These are phyloP conservation scores for Cryptococcus jaspeensis DNA, from an alignment of 1,284 basidiomycete species.

Conservation along the genomic window DNA sequence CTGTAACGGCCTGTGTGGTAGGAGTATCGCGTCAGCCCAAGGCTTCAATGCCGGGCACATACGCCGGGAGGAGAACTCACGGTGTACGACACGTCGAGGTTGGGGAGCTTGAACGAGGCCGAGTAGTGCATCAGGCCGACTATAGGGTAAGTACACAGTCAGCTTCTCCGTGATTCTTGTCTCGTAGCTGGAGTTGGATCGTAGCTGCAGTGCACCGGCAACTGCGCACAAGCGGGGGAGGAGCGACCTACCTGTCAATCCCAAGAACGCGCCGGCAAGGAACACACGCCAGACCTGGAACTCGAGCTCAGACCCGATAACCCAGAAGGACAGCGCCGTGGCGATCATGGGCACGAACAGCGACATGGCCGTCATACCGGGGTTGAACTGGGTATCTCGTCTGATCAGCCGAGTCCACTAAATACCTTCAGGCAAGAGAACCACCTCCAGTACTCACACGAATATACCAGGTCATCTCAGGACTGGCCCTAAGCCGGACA, in stretches of 20 bases:
- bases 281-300: conserved; percentile 50
- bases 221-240: not conserved
- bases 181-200: too few relatives aligned
- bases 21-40: not conserved
- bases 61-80: conserved; percentile 10
- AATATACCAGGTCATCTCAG: conserved; percentile 50
- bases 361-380: conserved; percentile 55
- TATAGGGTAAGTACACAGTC: conserved; percentile 12
- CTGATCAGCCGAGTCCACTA: not conserved
- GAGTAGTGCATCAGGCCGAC: conserved; percentile 55
- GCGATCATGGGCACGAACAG: conserved; percentile 55
- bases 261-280: conserved; percentile 67
- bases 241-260: conserved; percentile 68
- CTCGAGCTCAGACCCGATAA: conserved; percentile 52
- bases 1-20: conserved; percentile 37
- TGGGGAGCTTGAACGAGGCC: conserved; percentile 52
- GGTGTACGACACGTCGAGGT: conserved; percentile 37
- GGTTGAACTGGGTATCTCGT: conserved; percentile 44
- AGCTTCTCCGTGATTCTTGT: too few relatives aligned
- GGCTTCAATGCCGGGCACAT: not conserved
- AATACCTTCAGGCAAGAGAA: not conserved
- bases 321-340: conserved; percentile 53
- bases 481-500: conserved; percentile 49
- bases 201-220: not conserved
- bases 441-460: conserved; percentile 33